Conservation (phyloP, 1,139 yeast species). For the Spathaspora sp. region DNA sequence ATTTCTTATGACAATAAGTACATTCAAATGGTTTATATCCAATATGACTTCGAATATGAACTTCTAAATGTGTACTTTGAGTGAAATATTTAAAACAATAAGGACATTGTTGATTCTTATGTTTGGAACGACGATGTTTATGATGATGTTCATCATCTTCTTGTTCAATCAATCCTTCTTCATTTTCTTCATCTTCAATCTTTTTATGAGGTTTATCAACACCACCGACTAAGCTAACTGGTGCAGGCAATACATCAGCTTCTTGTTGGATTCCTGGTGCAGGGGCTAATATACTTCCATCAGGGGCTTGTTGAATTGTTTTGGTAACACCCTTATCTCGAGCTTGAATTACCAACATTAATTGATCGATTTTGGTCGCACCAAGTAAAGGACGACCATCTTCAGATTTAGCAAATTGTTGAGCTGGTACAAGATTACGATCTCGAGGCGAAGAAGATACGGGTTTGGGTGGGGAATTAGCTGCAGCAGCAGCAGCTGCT, state of each 20-base stretch:
- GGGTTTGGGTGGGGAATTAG: conserved; percentile 9
- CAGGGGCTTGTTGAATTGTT: conserved; percentile 59
- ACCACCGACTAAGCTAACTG: conserved; percentile 75
- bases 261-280: conserved; percentile 47
- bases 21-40: conserved; percentile 83
- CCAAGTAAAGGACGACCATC: conserved; percentile 74
- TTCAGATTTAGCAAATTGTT: conserved; percentile 46
- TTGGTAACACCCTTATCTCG: conserved; percentile 70
- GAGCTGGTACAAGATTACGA: conserved; percentile 39
- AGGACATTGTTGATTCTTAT: conserved; percentile 64
- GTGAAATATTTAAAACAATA: conserved; percentile 70
- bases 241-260: conserved; percentile 51
- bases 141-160: conserved; percentile 22
- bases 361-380: conserved; percentile 83
- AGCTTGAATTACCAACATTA: conserved; percentile 89
- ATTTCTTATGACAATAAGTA: conserved; percentile 72
- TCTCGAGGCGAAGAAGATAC: conserved; percentile 6
- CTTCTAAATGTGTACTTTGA: conserved; percentile 76
- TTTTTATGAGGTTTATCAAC: conserved; percentile 62
- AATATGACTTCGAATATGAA: conserved; percentile 74
- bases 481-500: no score
- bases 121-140: conserved; percentile 29
- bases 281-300: conserved; percentile 53
- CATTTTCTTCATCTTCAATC: conserved; percentile 16
- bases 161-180: conserved; percentile 16